Evolutionary conservation across 2,329 filamentous ascomycete genomes (phyloP), one percentile per base, ranked within the genome.

Genomic region (Colletotrichum caudatum): DNA sequence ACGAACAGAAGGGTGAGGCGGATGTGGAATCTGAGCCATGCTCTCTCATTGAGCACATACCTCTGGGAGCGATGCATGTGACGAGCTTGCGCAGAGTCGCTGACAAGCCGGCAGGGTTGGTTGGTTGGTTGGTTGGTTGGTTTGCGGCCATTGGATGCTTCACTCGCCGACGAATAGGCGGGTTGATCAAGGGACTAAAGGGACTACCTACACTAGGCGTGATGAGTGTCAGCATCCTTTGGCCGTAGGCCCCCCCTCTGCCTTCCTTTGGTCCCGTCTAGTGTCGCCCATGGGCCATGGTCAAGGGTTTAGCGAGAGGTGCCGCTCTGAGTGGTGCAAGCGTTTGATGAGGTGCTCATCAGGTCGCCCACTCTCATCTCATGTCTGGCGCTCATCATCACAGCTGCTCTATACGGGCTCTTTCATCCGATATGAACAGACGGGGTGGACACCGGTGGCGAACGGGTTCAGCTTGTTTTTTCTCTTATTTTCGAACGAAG

Each of bases 191-290:
- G 37, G 23, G 50, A 35, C 26, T 35, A 9, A 29, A 29, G 2
- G 29, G 29, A 29, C 29, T 29, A 29, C 29, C 5, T 29, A 29
- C 29, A 37, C 35, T 58, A 37, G 59, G 18, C 5, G 16, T 58
- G 51, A 64, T 54, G 65, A 64, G 65, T 37, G 59, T 64, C 65
- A 71, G 59, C 69, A 71, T 68, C 29, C 23, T 44, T 26, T 61
- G 41, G 12, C 39, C 44, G 51, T 18, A 57, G 4, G 44, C 33
- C 20, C 29, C 35, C 35, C 14, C 12, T 61, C 37, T 18, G 54
- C 29, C 29, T 35, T 14, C 51, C 29, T 35, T 14, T 60, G 26
- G 39, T 51, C 20, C 33, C 53, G 37, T n/a, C 3, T 48, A 12
- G 20, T 48, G 20, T 23, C 44, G 26, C 18, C 58, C 44, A 41